phyloP scores from a whole-genome alignment of 352 stramenopile genomes.

The Pythium insidiosum region DNA sequence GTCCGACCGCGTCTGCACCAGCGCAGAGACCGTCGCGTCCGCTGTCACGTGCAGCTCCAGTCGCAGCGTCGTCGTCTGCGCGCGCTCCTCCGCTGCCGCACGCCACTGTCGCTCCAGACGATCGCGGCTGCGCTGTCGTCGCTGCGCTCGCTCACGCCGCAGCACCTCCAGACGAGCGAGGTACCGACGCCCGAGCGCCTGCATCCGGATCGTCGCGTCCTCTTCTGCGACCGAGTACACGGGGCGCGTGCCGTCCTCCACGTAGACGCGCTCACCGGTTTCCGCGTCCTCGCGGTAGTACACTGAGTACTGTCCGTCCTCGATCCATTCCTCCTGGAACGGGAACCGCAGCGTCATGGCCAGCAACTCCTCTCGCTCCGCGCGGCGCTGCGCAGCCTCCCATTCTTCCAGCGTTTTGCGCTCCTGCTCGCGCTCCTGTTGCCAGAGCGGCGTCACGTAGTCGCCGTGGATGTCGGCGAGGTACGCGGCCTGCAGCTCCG shows the following conservation, averaged over 20 bases:
- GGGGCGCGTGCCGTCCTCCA: slow-evolving; percentile 29
- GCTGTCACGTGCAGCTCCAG: slow-evolving; percentile 8
- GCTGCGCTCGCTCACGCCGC: slow-evolving; percentile 18
- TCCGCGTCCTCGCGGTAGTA: slow-evolving; percentile 18
- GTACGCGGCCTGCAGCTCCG: slow-evolving; percentile 35
- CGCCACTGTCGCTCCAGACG: slow-evolving; percentile 37
- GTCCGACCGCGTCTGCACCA: slow-evolving; percentile 9
- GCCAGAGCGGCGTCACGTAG: slow-evolving; percentile 57
- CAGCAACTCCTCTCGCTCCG: slow-evolving; percentile 25
- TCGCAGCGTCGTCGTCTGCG: slow-evolving; percentile 35
- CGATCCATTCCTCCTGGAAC: slow-evolving; percentile 55
- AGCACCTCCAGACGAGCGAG: slow-evolving; percentile 25
- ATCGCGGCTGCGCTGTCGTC: slow-evolving; percentile 17
- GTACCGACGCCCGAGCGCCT: slow-evolving; percentile 29
- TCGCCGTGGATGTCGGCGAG: slow-evolving; percentile 43
- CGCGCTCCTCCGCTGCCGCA: slow-evolving; percentile 22
- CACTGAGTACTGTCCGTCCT: slow-evolving; percentile 25
- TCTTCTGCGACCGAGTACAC: slow-evolving; percentile 65
- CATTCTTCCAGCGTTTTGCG: slow-evolving; percentile 39
- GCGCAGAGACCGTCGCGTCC: slow-evolving; percentile 14
- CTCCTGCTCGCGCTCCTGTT: slow-evolving; percentile 48
- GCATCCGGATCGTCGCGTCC: slow-evolving; percentile 32
- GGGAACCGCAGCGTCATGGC: slow-evolving; percentile 36
- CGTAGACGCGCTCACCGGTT: slow-evolving; percentile 7
- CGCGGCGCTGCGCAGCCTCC: slow-evolving; percentile 20